phyloP scores from a whole-genome alignment of 768 basidiomycete species.

The Cystobasidium ongulense region DNA sequence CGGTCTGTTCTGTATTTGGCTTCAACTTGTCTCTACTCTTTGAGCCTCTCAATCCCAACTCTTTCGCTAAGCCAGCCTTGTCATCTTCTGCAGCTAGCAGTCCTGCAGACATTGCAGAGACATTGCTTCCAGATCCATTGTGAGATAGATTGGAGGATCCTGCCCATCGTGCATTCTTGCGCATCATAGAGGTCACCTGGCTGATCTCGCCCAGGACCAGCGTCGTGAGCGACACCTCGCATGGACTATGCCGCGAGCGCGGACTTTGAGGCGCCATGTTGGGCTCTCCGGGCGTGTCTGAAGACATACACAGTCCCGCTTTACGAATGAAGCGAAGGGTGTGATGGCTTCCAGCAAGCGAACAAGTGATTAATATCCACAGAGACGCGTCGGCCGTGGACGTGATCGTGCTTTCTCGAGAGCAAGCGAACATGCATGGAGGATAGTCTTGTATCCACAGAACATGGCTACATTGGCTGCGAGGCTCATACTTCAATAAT shows the following conservation, averaged over 20 bases:
- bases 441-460: too few relatives aligned
- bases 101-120: constrained; percentile 25
- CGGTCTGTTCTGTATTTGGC: constrained; percentile 50
- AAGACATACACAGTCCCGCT: not conserved
- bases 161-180: constrained; percentile 96
- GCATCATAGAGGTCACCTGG: constrained; percentile 85
- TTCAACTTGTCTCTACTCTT: constrained; percentile 6
- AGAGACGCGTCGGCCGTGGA: too few relatives aligned
- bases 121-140: not conserved
- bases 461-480: too few relatives aligned
- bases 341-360: too few relatives aligned
- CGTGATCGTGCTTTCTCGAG: too few relatives aligned
- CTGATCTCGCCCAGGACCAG: constrained; percentile 81
- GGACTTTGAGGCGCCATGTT: not conserved
- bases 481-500: too few relatives aligned
- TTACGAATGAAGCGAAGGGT: not conserved
- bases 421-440: too few relatives aligned
- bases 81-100: not conserved
- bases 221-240: constrained; percentile 34
- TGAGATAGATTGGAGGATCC: constrained; percentile 37
- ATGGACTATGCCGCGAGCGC: not conserved
- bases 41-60: not conserved
- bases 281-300: not conserved
- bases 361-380: too few relatives aligned
- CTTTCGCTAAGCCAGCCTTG: not conserved